Percentiles rank a stretch among this genome's conserved stretches.
Conservation (phyloP, 352 stramenopile genomes). For the Thalassiosira pacifica region DNA sequence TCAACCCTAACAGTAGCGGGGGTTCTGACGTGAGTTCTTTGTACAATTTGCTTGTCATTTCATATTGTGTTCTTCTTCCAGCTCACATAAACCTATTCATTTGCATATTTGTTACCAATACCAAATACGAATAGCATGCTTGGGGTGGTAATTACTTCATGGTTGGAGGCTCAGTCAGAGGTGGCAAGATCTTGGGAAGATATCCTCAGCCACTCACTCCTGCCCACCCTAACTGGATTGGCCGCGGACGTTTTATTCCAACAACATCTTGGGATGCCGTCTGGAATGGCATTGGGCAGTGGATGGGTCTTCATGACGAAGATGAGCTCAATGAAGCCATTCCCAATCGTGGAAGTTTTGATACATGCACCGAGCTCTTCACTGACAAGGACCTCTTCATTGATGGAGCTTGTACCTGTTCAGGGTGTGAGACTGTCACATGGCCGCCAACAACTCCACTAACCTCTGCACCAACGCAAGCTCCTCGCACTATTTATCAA, state of each 20-base stretch:
- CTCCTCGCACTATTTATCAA: too few species aligned
- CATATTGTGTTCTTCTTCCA: too few species aligned
- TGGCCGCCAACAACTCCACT: neutral
- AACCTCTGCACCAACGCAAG: neutral
- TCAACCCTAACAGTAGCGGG: slow-evolving; percentile 66
- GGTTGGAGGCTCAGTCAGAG: slow-evolving; percentile 68
- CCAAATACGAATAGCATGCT: too few species aligned
- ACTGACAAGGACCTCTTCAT: slow-evolving; percentile 36
- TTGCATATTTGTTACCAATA: too few species aligned
- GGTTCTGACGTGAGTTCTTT: slow-evolving; percentile 65
- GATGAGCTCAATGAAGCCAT: slow-evolving; percentile 47
- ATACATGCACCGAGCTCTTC: slow-evolving; percentile 28
- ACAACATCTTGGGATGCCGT: slow-evolving; percentile 62
- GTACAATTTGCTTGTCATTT: too few species aligned
- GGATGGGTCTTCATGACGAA: slow-evolving; percentile 54
- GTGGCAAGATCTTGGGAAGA: slow-evolving; percentile 69
- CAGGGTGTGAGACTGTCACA: slow-evolving; percentile 6
- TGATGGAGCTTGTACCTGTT: slow-evolving; percentile 34
- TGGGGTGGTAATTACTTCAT: slow-evolving; percentile 75
- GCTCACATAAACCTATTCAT: too few species aligned
- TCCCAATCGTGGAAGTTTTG: slow-evolving; percentile 53
- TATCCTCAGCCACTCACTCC: slow-evolving; percentile 73
- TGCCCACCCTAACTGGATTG: slow-evolving; percentile 54
- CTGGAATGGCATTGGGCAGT: slow-evolving; percentile 55
- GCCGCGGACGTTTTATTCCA: slow-evolving; percentile 75